Base-by-base conservation (phyloP, 2,329 filamentous ascomycete genomes). In the Aureobasidium sp. region DNA sequence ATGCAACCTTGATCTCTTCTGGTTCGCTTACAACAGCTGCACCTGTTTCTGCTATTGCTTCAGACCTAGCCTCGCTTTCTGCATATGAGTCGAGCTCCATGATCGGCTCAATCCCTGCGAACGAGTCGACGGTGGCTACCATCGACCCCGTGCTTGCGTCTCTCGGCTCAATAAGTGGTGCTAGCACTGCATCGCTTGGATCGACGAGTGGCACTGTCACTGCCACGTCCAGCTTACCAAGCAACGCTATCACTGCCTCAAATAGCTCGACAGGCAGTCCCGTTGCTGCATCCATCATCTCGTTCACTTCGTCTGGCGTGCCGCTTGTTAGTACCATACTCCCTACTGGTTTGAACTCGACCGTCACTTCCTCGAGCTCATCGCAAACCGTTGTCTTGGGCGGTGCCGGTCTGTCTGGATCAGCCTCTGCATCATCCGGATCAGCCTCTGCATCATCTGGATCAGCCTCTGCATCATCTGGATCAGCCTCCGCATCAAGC, bases 21-120 rank as follows among this genome's bases (percentile, higher is more conserved):
- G 53, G 25, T 35, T 46, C 29, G 38, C 29, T 57, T 11, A 67
- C 66, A 2, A 69, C 70, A 3, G 64, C 71, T 35, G 62, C 69
- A 13, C 72, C 73, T 1, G 70, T 64, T 61, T 66, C 71, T 35
- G 63, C 73, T 35, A 64, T 49, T 21, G 60, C 57, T 15, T 45
- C 64, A 60, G 35, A 42, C 42, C 19, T 54, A 13, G 13, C 46
- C 13, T 25, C 50, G 6, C 33, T 54, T 7, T 47, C 57, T 33
- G 47, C 53, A 17, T 33, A 57, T 46, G 40, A 19, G 21, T 57
- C 40, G 27, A 46, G 29, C 17, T 46, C 17, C n/a, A 46, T 45
- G 38, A n/a, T 42, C 42, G 25, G 38, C 21, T 58, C 50, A 21
- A 25, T 47, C 9, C 31, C 53, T 47, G 31, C 58, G 8, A 61